Percentiles rank a stretch among this genome's conserved stretches.
These are phyloP conservation scores for Clavaria fumosa DNA, from an alignment of 768 basidiomycete species.

Conservation along the genomic window DNA sequence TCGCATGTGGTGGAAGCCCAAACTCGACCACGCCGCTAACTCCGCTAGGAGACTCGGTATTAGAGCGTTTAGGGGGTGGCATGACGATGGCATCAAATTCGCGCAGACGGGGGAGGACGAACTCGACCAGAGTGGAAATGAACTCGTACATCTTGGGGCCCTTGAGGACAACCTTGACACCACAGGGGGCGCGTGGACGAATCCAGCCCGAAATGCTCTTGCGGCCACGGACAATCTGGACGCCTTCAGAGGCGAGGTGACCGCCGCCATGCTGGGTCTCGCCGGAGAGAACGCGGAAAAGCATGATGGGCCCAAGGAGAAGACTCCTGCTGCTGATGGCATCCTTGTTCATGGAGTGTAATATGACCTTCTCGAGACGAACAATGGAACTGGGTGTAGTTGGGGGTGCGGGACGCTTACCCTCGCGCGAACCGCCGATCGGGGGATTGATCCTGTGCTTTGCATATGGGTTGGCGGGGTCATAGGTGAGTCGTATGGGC, in stretches of 20 bases:
- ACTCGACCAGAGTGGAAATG: slow-evolving; percentile 73
- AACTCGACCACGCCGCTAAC: slow-evolving; percentile 83
- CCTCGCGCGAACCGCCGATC: slow-evolving; percentile 52
- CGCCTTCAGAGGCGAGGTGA: slow-evolving; percentile 49
- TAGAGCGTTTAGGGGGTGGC: slow-evolving; percentile 57
- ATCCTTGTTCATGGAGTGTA: slow-evolving; percentile 80
- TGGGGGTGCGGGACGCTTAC: slow-evolving; percentile 52
- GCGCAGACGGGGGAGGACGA: slow-evolving; percentile 86
- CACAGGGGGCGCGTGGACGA: slow-evolving; percentile 64
- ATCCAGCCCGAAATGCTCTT: slow-evolving; percentile 73
- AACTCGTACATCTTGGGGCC: slow-evolving; percentile 95
- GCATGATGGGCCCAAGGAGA: slow-evolving; percentile 76
- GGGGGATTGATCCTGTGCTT: slow-evolving; percentile 64
- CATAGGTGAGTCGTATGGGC: slow-evolving; percentile 49
- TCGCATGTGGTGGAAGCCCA: slow-evolving; percentile 69
- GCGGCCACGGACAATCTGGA: slow-evolving; percentile 61
- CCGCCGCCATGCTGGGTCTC: slow-evolving; percentile 66
- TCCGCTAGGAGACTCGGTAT: slow-evolving; percentile 59
- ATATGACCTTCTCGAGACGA: slow-evolving; percentile 64
- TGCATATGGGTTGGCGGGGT: slow-evolving; percentile 70
- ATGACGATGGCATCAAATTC: slow-evolving; percentile 79
- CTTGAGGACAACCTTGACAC: slow-evolving; percentile 80
- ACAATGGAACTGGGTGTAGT: slow-evolving; percentile 57
- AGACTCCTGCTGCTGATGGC: slow-evolving; percentile 53
- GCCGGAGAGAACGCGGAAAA: slow-evolving; percentile 75